phyloP scores from a whole-genome alignment of 352 stramenopile species.

The Phytophthora sp. region DNA sequence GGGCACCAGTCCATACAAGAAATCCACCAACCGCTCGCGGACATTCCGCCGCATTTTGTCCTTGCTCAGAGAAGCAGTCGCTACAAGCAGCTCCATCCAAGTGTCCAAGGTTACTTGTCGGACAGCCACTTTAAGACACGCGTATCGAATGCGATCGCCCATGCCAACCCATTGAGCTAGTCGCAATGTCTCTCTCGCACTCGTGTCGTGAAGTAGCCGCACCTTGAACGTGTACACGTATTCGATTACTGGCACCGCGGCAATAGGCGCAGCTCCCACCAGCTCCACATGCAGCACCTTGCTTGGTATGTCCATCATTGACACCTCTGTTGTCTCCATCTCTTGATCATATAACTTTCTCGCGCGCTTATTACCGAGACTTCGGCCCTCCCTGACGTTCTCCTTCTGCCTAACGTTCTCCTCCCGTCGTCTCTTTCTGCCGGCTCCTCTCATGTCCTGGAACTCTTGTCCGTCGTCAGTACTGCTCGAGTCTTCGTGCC shows the following conservation, averaged over 20 bases:
- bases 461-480: conserved; percentile 2
- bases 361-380: conserved; percentile 6
- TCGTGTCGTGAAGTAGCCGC: conserved; percentile 34
- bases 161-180: conserved; percentile 55
- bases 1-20: conserved; percentile 35
- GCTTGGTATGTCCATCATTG: neutral
- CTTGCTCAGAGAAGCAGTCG: conserved; percentile 24
- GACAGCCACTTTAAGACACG: conserved; percentile 35
- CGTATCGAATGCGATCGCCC: conserved; percentile 43
- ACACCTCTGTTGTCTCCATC: neutral
- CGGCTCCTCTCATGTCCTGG: neutral
- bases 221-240: conserved; percentile 58
- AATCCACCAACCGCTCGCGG: conserved; percentile 39
- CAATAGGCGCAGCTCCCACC: conserved; percentile 31
- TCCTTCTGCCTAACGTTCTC: neutral
- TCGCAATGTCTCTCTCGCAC: conserved; percentile 38
- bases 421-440: conserved; percentile 17
- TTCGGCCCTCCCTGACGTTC: conserved; percentile 3
- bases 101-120: conserved; percentile 34
- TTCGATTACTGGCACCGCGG: conserved; percentile 50
- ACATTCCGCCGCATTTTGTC: conserved; percentile 28
- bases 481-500: conserved; percentile 4
- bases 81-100: conserved; percentile 56
- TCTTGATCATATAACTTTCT: conserved; percentile 17
- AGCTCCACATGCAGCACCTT: conserved; percentile 51